A percentile compares a stretch with the other conserved stretches of the same genome.
phyloP scores from a whole-genome alignment of 805 yeast genomes.

The Blastobotrys chiropterorum region DNA sequence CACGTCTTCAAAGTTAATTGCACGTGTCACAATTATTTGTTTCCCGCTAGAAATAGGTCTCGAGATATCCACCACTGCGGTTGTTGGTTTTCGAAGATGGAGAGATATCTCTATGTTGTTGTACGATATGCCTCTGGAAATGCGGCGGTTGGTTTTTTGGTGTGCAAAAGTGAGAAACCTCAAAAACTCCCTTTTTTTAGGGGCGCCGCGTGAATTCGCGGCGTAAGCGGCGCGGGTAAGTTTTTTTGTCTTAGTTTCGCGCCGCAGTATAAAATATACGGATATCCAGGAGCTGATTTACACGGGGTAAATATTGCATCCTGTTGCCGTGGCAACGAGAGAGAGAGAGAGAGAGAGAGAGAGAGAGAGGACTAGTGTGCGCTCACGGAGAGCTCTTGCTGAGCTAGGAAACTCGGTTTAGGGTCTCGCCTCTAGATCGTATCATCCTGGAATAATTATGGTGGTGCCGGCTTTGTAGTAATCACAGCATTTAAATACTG shows the following conservation, averaged over 20 bases:
- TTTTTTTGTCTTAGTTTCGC: neutral
- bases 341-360: too few species aligned
- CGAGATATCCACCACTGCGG: too few species aligned
- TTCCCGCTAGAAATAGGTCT: neutral
- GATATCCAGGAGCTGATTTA: too few species aligned
- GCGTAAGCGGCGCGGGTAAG: neutral
- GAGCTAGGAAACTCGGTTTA: too few species aligned
- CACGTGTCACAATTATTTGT: neutral
- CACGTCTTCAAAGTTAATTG: neutral
- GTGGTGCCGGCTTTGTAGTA: too few species aligned
- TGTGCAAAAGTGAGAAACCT: neutral
- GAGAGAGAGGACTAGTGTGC: too few species aligned
- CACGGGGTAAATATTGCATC: too few species aligned
- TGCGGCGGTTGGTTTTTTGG: neutral
- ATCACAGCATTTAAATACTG: too few species aligned
- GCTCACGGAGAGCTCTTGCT: too few species aligned
- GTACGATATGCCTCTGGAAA: neutral
- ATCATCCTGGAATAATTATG: too few species aligned
- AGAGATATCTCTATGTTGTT: neutral
- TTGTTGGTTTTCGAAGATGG: neutral
- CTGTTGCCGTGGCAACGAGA: neutral
- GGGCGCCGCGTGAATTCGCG: neutral
- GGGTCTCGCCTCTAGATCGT: too few species aligned
- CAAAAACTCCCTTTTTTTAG: neutral
- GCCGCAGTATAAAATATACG: neutral